Conservation (phyloP, 148 eudicot species). For the Beta vulgaris region DNA sequence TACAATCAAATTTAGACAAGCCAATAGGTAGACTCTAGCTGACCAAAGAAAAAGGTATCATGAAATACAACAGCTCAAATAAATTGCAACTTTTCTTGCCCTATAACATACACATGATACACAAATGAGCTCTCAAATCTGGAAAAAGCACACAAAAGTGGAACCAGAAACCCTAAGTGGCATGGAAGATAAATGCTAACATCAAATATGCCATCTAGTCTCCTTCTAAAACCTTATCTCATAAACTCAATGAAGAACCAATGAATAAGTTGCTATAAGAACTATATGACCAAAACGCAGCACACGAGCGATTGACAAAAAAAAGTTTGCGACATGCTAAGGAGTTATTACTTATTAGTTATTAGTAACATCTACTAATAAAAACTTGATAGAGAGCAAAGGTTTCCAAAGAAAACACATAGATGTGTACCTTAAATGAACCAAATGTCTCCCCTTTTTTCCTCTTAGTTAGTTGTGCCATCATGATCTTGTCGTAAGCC, state of each 20-base stretch:
- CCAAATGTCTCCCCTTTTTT: slow-evolving; percentile 92
- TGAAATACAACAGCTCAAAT: not conserved
- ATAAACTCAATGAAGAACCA: not conserved
- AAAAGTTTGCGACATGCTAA: not conserved
- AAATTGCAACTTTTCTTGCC: not conserved
- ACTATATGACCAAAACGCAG: not conserved
- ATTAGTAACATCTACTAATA: not conserved
- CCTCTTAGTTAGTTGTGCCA: slow-evolving; percentile 72
- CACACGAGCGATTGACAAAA: not conserved
- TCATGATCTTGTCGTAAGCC: slow-evolving; percentile 95
- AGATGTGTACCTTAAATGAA: slow-evolving; percentile 55
- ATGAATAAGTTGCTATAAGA: not conserved
- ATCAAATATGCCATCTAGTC: not conserved
- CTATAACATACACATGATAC: not conserved
- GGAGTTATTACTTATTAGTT: not conserved
- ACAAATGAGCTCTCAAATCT: not conserved
- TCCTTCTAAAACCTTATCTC: not conserved
- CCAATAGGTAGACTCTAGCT: not conserved
- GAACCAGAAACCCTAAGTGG: not conserved
- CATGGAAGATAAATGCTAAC: not conserved
- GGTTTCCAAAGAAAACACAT: not conserved
- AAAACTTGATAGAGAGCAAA: not conserved
- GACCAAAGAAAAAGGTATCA: not conserved
- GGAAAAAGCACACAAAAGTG: not conserved
- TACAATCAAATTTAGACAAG: not conserved